phyloP scores from a whole-genome alignment of 495 filamentous ascomycete species.

The Penicillium cinerascens region DNA sequence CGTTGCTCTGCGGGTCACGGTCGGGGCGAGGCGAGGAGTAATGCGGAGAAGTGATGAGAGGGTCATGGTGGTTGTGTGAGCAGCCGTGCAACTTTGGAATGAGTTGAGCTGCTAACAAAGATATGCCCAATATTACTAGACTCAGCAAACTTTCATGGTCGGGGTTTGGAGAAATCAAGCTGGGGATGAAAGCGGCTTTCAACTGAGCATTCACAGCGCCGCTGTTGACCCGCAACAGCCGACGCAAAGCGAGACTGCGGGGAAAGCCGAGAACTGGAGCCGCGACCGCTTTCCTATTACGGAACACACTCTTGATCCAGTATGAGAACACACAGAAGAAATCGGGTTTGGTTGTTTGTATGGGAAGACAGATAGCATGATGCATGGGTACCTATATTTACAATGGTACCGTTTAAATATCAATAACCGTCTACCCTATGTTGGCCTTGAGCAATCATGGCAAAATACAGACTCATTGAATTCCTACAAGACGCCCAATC shows the following conservation, averaged over 20 bases:
- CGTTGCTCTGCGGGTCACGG: conserved; percentile 30
- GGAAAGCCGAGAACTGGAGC: conserved; percentile 29
- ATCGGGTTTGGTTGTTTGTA: too few species aligned
- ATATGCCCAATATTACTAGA: not conserved
- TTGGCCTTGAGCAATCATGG: too few species aligned
- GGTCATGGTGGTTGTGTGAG: conserved; percentile 29
- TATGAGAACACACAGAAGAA: too few species aligned
- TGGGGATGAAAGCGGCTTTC: conserved; percentile 9
- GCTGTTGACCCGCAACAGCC: conserved; percentile 26
- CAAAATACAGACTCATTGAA: too few species aligned
- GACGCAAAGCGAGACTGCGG: conserved; percentile 47
- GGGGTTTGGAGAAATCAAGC: conserved; percentile 4
- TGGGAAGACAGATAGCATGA: too few species aligned
- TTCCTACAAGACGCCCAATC: too few species aligned
- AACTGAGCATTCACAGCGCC: conserved; percentile 3
- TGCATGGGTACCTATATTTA: too few species aligned
- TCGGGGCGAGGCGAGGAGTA: conserved; percentile 37
- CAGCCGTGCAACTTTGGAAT: conserved; percentile 1
- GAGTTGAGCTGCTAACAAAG: conserved; percentile 5
- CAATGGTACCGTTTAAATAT: too few species aligned
- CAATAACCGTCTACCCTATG: too few species aligned
- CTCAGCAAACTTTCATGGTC: conserved; percentile 22
- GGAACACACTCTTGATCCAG: not conserved
- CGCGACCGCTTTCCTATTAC: conserved; percentile 7
- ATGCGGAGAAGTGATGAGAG: conserved; percentile 48